phyloP scores from a whole-genome alignment of 768 basidiomycete genomes.

The Guyanaporus albipodus region DNA sequence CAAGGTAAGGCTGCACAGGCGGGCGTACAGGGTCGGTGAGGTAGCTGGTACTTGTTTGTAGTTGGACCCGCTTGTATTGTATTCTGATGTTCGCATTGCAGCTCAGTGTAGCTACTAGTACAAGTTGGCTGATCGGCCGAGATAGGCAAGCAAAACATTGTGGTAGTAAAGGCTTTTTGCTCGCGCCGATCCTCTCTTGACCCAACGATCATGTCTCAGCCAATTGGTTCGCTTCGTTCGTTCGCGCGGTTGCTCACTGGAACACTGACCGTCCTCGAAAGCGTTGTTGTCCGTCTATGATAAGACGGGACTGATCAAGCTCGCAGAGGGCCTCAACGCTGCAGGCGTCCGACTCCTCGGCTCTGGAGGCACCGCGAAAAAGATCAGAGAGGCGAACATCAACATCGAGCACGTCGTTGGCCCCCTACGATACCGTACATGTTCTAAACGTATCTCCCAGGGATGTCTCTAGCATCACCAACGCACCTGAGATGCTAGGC shows the following conservation, averaged over 20 bases:
- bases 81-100: slow-evolving; percentile 8
- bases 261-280: slow-evolving; percentile 27
- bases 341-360: slow-evolving; percentile 87
- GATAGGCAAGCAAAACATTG: slow-evolving; percentile 22
- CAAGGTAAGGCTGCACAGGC: slow-evolving; percentile 33
- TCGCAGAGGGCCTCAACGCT: slow-evolving; percentile 78
- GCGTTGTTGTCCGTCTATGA: slow-evolving; percentile 96
- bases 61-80: slow-evolving; percentile 9
- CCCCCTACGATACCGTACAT: neutral
- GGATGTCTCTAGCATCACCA: slow-evolving; percentile 96
- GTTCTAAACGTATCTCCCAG: slow-evolving; percentile 39
- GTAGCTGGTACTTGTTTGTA: slow-evolving; percentile 1
- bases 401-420: slow-evolving; percentile 75
- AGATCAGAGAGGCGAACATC: slow-evolving; percentile 91
- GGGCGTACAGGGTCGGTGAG: slow-evolving; percentile 34
- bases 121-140: slow-evolving; percentile 13
- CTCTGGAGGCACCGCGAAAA: slow-evolving; percentile 97
- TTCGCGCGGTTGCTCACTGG: neutral
- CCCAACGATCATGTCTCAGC: slow-evolving; percentile 23
- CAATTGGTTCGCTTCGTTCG: slow-evolving; percentile 25
- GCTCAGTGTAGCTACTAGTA: slow-evolving; percentile 6
- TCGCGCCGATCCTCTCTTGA: slow-evolving; percentile 7
- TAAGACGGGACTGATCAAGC: slow-evolving; percentile 83
- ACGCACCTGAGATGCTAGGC: slow-evolving; percentile 98
- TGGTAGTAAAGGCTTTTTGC: slow-evolving; percentile 1